These are phyloP conservation scores for Cladorrhinum sp. DNA, from an alignment of 2,329 filamentous ascomycete genomes.

Conservation along the genomic window DNA sequence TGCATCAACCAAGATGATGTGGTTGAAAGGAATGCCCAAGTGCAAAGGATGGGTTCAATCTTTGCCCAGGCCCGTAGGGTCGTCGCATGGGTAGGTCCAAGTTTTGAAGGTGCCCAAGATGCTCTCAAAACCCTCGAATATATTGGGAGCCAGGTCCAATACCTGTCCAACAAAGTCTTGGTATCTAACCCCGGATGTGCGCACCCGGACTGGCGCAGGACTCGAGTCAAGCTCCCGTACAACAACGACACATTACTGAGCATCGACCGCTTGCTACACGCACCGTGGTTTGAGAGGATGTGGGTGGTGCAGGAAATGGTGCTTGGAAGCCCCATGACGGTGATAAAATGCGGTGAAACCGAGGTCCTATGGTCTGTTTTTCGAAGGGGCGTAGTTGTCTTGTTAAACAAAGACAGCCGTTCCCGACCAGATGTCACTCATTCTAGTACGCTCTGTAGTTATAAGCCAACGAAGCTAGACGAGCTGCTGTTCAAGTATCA, in stretches of 20 bases:
- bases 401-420: neutral
- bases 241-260: neutral
- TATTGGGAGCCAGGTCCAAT: neutral
- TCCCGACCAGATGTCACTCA: neutral
- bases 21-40: neutral
- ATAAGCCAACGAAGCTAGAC: neutral
- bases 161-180: neutral
- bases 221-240: neutral
- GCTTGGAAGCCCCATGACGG: neutral
- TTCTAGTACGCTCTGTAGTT: neutral
- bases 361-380: neutral
- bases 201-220: neutral
- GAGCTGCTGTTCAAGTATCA: neutral
- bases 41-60: neutral
- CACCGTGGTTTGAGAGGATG: neutral
- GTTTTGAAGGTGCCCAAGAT: neutral
- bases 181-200: neutral
- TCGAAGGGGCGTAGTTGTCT: neutral
- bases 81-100: neutral
- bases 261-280: neutral
- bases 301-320: neutral
- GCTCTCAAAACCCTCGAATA: neutral
- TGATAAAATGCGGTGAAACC: neutral
- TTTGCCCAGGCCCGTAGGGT: neutral
- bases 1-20: neutral